These are phyloP conservation scores for Yamadazyma paraphyllophila DNA, from an alignment of 805 yeast species.

Conservation along the genomic window DNA sequence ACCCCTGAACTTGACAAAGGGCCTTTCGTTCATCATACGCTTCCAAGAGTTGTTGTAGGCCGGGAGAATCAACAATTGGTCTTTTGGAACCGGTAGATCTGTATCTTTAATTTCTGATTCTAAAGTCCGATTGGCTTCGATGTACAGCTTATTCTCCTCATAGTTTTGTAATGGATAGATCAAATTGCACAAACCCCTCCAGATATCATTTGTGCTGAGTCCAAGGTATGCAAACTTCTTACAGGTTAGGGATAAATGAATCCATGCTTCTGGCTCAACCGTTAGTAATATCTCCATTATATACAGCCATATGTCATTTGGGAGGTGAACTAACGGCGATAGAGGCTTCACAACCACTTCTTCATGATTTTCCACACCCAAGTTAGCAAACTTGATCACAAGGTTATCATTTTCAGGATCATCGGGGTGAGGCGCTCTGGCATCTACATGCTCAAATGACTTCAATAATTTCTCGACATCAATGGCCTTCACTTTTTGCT, in stretches of 20 bases:
- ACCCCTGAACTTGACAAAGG: conserved; percentile 78
- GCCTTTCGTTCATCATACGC: conserved; percentile 59
- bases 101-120: conserved; percentile 11
- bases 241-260: conserved; percentile 59
- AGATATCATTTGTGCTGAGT: conserved; percentile 48
- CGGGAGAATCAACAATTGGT: conserved; percentile 28
- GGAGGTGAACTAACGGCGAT: conserved; percentile 37
- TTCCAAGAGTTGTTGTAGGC: conserved; percentile 40
- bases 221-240: conserved; percentile 55
- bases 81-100: conserved; percentile 30
- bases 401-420: conserved; percentile 18
- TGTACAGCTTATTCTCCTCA: conserved; percentile 39
- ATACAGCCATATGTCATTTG: conserved; percentile 56
- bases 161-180: conserved; percentile 57
- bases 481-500: conserved; percentile 34
- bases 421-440: conserved; percentile 25
- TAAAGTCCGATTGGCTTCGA: conserved; percentile 21
- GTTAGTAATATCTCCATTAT: conserved; percentile 49
- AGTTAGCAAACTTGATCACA: conserved; percentile 25
- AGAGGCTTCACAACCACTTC: conserved; percentile 24
- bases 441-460: conserved; percentile 32
- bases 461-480: conserved; percentile 40
- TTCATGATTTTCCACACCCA: conserved; percentile 22
- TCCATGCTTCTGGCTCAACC: conserved; percentile 62
- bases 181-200: conserved; percentile 49